A percentile compares a stretch with the other conserved stretches of the same genome.
Evolutionary conservation across 768 basidiomycete genomes (phyloP).

Genomic region (Lenzites betulinus): DNA sequence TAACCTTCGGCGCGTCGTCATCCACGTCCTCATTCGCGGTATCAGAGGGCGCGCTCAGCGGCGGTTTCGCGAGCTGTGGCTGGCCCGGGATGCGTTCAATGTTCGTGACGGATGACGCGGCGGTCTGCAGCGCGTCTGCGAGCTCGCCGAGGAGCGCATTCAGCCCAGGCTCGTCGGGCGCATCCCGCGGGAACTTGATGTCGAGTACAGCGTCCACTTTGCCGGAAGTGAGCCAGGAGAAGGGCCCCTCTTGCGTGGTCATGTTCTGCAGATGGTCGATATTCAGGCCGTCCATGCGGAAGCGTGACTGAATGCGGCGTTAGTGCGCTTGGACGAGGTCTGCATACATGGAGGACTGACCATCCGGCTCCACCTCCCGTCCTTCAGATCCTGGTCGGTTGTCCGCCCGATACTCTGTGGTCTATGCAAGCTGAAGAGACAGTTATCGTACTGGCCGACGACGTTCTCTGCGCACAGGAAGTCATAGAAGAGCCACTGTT

Average conservation of each 20-base stretch:
- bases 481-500: constrained; percentile 96
- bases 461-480: constrained; percentile 88
- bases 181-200: constrained; percentile 92
- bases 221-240: constrained; percentile 97
- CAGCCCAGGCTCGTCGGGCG: constrained; percentile 66
- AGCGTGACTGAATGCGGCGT: constrained; percentile 65
- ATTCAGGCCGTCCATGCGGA: constrained; percentile 95
- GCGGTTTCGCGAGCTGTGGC: constrained; percentile 82
- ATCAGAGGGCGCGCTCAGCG: constrained; percentile 69
- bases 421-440: constrained; percentile 92
- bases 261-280: constrained; percentile 93
- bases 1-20: constrained; percentile 48
- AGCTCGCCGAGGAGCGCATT: constrained; percentile 88
- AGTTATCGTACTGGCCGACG: constrained; percentile 98
- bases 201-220: constrained; percentile 97
- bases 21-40: constrained; percentile 32
- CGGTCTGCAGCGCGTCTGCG: constrained; percentile 81
- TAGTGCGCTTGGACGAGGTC: not conserved
- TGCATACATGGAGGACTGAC: constrained; percentile 42
- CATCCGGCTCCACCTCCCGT: constrained; percentile 88
- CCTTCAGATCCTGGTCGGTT: constrained; percentile 80
- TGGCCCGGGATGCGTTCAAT: constrained; percentile 80
- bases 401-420: constrained; percentile 95
- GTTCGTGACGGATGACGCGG: constrained; percentile 50
- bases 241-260: constrained; percentile 80